phyloP scores from a whole-genome alignment of 208 protist species.

The Histomonas meleagridis region DNA sequence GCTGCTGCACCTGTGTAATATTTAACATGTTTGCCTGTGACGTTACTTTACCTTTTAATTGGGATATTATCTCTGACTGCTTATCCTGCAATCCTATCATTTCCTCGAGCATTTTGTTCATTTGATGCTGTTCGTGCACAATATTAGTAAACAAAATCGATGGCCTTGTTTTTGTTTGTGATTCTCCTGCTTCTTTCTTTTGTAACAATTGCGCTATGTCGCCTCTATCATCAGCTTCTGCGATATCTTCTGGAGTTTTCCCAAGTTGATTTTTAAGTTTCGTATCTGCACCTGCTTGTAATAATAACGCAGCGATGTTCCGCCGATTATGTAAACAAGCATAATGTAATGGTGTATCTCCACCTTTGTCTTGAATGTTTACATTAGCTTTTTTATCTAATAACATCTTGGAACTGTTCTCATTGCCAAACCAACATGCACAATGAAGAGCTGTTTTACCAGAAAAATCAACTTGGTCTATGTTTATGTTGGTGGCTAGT shows the following conservation, averaged over 20 bases:
- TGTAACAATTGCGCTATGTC: conserved; percentile 17
- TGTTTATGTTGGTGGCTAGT: neutral
- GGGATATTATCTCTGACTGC: neutral
- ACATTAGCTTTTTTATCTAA: neutral
- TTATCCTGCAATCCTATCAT: neutral
- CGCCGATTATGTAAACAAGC: neutral
- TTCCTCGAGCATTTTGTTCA: neutral
- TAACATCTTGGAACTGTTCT: neutral
- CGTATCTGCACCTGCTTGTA: neutral
- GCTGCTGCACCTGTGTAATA: neutral
- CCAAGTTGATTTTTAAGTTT: neutral
- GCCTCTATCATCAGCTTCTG: neutral
- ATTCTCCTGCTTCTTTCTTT: neutral
- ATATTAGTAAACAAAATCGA: neutral
- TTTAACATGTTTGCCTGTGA: neutral
- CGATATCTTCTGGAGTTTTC: neutral
- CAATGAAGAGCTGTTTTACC: neutral
- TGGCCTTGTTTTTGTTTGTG: neutral
- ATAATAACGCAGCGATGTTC: neutral
- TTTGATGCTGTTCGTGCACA: neutral
- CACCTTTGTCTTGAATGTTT: neutral
- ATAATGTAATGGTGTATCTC: conserved; percentile 8
- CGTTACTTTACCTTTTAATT: neutral
- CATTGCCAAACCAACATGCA: neutral
- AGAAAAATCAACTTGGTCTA: neutral